Conservation (phyloP, 345 rosid genomes). For the Populus deltoides region DNA sequence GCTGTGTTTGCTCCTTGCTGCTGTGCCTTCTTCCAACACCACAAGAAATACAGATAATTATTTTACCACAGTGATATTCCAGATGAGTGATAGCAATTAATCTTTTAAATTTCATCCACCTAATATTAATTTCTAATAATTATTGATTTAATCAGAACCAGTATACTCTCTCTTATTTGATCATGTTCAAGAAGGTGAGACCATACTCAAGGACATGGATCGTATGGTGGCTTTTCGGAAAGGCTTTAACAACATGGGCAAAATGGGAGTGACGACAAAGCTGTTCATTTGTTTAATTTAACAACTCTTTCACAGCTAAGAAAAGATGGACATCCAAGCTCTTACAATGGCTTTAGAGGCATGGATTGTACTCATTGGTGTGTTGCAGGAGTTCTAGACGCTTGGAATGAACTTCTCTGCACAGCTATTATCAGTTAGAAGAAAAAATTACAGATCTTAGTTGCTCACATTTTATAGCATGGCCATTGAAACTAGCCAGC, state of each 20-base stretch:
- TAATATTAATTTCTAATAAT: too few species aligned
- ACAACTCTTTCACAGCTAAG: constrained; percentile 62
- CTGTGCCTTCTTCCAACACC: constrained; percentile 38
- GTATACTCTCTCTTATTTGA: constrained; percentile 14
- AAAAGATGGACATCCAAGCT: constrained; percentile 63
- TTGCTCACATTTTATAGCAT: too few species aligned
- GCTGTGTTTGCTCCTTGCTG: constrained; percentile 48
- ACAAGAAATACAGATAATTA: constrained; percentile 9
- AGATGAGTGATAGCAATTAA: constrained; percentile 24
- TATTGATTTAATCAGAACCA: too few species aligned
- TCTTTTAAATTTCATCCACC: too few species aligned
- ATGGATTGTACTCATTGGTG: constrained; percentile 87
- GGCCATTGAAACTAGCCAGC: too few species aligned
- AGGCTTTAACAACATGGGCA: constrained; percentile 77
- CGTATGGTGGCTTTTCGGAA: constrained; percentile 66
- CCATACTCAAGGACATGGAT: constrained; percentile 50
- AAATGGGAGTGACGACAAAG: constrained; percentile 57
- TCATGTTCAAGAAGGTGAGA: constrained; percentile 49
- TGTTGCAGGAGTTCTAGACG: constrained; percentile 57
- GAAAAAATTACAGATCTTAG: background rate
- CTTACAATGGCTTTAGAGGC: constrained; percentile 42
- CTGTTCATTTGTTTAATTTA: constrained; percentile 53
- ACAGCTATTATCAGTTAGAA: constrained; percentile 27
- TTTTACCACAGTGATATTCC: constrained; percentile 30
- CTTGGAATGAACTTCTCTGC: constrained; percentile 60